These are phyloP conservation scores for Oehlia diaphana DNA, from an alignment of 192 early-diverging fungal genomes.

Conservation along the genomic window DNA sequence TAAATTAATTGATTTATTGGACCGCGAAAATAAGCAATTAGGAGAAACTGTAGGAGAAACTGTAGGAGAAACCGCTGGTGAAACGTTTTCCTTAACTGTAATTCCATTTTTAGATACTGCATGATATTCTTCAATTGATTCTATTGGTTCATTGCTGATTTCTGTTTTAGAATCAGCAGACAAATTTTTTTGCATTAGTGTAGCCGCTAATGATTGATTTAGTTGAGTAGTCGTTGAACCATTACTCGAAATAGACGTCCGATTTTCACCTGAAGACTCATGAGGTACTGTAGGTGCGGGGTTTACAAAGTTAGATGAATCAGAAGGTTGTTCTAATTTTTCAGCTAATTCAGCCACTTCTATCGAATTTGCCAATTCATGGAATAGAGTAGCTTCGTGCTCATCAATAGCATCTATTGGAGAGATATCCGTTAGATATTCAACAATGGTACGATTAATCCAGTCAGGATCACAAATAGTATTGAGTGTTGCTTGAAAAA, in stretches of 20 bases:
- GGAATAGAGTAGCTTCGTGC: slow-evolving; percentile 15
- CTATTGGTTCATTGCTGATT: not conserved
- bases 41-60: not conserved
- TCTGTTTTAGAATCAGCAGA: not conserved
- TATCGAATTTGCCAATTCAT: slow-evolving; percentile 19
- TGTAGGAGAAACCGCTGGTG: no score
- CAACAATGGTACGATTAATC: slow-evolving; percentile 51
- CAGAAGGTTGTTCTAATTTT: slow-evolving; percentile 14
- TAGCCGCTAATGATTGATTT: not conserved
- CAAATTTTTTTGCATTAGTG: not conserved
- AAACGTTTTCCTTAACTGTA: not conserved
- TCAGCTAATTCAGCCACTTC: slow-evolving; percentile 12
- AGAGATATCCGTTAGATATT: slow-evolving; percentile 38
- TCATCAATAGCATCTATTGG: slow-evolving; percentile 1
- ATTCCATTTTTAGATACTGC: not conserved
- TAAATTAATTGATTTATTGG: not conserved
- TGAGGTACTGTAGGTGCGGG: not conserved
- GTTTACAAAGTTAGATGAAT: not conserved
- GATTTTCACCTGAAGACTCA: not conserved
- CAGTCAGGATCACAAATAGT: slow-evolving; percentile 53
- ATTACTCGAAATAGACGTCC: not conserved
- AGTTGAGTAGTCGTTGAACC: not conserved
- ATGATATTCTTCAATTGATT: not conserved
- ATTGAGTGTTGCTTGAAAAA: slow-evolving; percentile 47
- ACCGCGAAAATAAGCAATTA: not conserved